phyloP scores from a whole-genome alignment of 371 early-diverging fungal genomes.

The Haplosporangium sp. region DNA sequence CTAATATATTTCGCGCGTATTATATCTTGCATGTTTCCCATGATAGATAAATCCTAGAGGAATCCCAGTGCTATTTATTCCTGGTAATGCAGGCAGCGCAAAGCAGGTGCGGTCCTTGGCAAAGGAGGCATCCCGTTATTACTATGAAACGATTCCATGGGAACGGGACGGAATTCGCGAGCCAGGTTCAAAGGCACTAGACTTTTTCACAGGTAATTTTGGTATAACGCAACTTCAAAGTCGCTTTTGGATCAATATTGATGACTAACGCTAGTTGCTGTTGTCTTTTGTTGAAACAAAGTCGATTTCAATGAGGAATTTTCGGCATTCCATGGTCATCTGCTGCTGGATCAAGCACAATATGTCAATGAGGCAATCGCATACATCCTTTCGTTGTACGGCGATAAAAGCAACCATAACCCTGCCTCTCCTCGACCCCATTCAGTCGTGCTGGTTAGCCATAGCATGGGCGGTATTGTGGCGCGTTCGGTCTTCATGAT shows the following conservation, averaged over 20 bases:
- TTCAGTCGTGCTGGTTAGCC: conserved; percentile 89
- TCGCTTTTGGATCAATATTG: background rate
- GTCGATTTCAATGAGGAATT: conserved; percentile 94
- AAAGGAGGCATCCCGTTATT: conserved; percentile 70
- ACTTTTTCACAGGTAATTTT: conserved; percentile 83
- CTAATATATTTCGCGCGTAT: background rate
- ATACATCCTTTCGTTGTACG: conserved; percentile 81
- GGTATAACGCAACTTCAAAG: background rate
- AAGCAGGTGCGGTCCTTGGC: conserved; percentile 91
- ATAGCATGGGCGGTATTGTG: conserved; percentile 98
- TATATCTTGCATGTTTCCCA: background rate
- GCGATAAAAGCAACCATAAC: conserved; percentile 4
- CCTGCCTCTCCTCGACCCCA: conserved; percentile 59
- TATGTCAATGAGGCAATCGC: conserved; percentile 87
- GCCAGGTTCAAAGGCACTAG: conserved; percentile 67
- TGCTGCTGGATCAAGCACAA: conserved; percentile 86
- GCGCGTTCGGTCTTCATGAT: conserved; percentile 83
- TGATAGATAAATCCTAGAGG: conserved; percentile 62
- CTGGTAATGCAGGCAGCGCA: conserved; percentile 95
- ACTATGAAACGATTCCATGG: conserved; percentile 60
- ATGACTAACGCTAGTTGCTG: background rate
- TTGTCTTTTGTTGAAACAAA: background rate
- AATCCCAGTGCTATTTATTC: conserved; percentile 92
- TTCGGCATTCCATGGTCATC: conserved; percentile 85
- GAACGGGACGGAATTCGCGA: conserved; percentile 38